Conservation (phyloP, 495 filamentous ascomycete genomes). For the Penicillium macrosclerotiorum region DNA sequence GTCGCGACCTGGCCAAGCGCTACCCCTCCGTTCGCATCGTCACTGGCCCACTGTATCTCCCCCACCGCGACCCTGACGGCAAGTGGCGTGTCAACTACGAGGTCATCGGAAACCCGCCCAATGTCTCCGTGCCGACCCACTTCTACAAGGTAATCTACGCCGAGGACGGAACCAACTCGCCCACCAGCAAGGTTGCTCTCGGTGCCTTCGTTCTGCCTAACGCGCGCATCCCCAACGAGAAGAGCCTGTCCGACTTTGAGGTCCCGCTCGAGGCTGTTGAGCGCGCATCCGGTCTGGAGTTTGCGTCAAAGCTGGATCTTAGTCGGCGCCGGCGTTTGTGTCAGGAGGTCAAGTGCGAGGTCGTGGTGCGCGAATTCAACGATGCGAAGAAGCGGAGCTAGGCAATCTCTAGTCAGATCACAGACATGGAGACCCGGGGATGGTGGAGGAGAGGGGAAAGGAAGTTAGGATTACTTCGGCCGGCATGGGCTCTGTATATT, state of each 20-base stretch:
- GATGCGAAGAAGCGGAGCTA: constrained; percentile 35
- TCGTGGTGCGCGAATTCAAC: constrained; percentile 77
- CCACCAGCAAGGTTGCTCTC: constrained; percentile 71
- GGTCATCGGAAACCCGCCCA: constrained; percentile 93
- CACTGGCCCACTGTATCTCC: constrained; percentile 91
- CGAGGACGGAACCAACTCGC: constrained; percentile 66
- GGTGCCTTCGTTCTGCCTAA: constrained; percentile 97
- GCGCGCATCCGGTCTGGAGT: constrained; percentile 87
- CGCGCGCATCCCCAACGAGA: constrained; percentile 81
- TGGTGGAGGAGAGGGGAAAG: background rate
- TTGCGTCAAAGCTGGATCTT: constrained; percentile 72
- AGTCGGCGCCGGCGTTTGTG: constrained; percentile 77
- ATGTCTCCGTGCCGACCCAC: constrained; percentile 93
- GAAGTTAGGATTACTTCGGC: constrained; percentile 4
- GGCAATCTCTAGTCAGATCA: no score
- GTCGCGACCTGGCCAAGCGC: constrained; percentile 71
- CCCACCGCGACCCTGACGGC: constrained; percentile 74
- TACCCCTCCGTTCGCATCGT: constrained; percentile 90
- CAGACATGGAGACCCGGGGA: background rate
- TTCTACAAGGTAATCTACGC: constrained; percentile 99
- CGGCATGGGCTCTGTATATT: constrained; percentile 22
- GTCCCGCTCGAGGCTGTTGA: constrained; percentile 91
- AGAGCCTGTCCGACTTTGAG: constrained; percentile 83
- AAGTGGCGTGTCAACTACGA: constrained; percentile 97
- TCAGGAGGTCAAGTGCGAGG: constrained; percentile 74